A percentile compares a stretch with the other conserved stretches of the same genome.
phyloP scores from a whole-genome alignment of 306 rosid genomes.

The Quercus alba region DNA sequence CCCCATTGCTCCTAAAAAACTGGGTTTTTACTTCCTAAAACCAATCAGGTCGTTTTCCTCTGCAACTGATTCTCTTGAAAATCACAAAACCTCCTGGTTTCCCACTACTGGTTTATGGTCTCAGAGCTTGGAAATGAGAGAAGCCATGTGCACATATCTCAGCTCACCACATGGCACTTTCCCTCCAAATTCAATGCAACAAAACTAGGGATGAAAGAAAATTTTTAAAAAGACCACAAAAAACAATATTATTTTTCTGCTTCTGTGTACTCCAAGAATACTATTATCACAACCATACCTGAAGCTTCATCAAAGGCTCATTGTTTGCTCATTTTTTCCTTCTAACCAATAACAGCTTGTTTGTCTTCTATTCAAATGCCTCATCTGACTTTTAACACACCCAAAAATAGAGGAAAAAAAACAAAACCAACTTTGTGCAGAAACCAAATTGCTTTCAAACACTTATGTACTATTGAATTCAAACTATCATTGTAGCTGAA shows the following conservation, averaged over 20 bases:
- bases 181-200: constrained; percentile 38
- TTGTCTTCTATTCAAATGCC: not conserved
- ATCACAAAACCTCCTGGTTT: constrained; percentile 32
- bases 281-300: not conserved
- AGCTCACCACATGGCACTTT: constrained; percentile 74
- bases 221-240: not conserved
- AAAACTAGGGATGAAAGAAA: not conserved
- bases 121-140: constrained; percentile 48
- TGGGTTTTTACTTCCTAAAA: constrained; percentile 10
- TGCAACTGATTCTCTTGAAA: constrained; percentile 57
- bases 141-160: constrained; percentile 80
- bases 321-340: not conserved
- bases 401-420: not conserved
- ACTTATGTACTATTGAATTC: not conserved
- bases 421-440: not conserved
- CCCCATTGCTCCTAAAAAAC: constrained; percentile 18
- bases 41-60: constrained; percentile 32
- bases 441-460: not conserved
- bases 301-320: not conserved
- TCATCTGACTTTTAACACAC: not conserved
- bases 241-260: not conserved
- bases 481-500: not conserved
- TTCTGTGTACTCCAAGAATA: constrained; percentile 6
- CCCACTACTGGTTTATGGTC: constrained; percentile 25
- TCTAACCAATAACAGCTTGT: not conserved